These are phyloP conservation scores for Rhizophora apiculata DNA, from an alignment of 345 rosid species.

Conservation along the genomic window DNA sequence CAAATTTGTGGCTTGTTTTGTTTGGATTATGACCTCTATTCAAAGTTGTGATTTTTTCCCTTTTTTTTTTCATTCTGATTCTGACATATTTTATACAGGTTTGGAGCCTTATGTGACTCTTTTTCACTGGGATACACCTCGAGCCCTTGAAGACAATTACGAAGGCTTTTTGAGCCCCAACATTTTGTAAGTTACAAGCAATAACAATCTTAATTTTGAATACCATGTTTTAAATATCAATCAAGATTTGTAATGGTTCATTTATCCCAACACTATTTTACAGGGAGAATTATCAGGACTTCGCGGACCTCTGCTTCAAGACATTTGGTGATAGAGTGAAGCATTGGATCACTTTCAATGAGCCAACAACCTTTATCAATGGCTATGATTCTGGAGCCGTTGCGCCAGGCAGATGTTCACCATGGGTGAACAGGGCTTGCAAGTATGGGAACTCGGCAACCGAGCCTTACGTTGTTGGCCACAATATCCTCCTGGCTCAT, in stretches of 20 bases:
- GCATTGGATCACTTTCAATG: conserved; percentile 11
- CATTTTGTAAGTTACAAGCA: neutral
- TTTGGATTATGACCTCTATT: too few species aligned
- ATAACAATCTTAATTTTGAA: neutral
- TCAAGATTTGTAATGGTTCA: too few species aligned
- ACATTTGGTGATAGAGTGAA: conserved; percentile 5
- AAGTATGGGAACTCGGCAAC: conserved; percentile 26
- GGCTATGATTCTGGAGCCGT: conserved; percentile 34
- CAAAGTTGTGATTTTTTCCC: too few species aligned
- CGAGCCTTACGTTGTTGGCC: conserved; percentile 33
- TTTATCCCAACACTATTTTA: neutral
- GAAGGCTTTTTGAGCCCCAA: neutral
- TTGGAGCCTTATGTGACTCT: conserved; percentile 11
- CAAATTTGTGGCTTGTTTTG: neutral
- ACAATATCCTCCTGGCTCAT: conserved; percentile 32
- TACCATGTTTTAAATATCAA: neutral
- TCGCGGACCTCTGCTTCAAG: conserved; percentile 8
- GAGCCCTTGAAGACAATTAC: conserved; percentile 2
- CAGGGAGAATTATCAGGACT: conserved; percentile 6
- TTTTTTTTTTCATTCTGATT: too few species aligned
- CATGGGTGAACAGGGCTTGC: conserved; percentile 30
- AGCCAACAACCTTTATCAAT: neutral
- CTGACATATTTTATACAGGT: neutral
- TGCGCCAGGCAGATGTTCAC: conserved; percentile 40
- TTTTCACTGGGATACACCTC: conserved; percentile 17